A percentile compares a stretch with the other conserved stretches of the same genome.
Conservation (phyloP, 169 alveolate genomes). For the Cryptosporidium xiaoi region DNA sequence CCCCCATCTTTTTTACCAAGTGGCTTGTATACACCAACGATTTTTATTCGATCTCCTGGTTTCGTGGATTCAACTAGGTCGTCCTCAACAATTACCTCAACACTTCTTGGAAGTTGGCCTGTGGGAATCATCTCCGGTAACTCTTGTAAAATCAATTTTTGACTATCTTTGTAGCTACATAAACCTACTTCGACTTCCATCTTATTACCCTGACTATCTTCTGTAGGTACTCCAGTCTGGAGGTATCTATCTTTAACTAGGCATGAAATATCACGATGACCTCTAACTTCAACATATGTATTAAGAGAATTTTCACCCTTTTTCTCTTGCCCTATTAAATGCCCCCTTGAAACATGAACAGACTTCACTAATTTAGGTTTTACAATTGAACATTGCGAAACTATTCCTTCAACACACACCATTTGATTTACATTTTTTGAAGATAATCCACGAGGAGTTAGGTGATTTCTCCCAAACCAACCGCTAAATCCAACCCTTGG, state of each 20-base stretch:
- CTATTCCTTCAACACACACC: constrained; percentile 96
- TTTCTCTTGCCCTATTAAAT: constrained; percentile 74
- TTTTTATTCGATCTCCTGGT: constrained; percentile 97
- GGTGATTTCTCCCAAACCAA: constrained; percentile 94
- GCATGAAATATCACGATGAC: constrained; percentile 74
- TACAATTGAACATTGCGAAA: constrained; percentile 93
- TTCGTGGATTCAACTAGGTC: constrained; percentile 92
- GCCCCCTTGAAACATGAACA: constrained; percentile 85
- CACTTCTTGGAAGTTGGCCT: constrained; percentile 97
- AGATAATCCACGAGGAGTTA: constrained; percentile 97
- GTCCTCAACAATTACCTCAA: constrained; percentile 92
- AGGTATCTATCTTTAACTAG: constrained; percentile 65
- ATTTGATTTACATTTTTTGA: constrained; percentile 90
- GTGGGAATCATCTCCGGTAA: constrained; percentile 98
- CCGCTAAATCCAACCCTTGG: constrained; percentile 92
- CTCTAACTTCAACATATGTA: constrained; percentile 75
- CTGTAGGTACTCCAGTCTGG: constrained; percentile 83
- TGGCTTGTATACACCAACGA: constrained; percentile 94
- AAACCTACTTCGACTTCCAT: constrained; percentile 92
- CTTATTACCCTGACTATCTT: constrained; percentile 87
- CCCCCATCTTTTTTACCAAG: constrained; percentile 84
- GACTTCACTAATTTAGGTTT: constrained; percentile 91
- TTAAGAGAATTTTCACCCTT: constrained; percentile 63
- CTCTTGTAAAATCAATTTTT: constrained; percentile 93
- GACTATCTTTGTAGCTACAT: constrained; percentile 92